phyloP scores from a whole-genome alignment of 2,329 filamentous ascomycete species.

The Sphaerostilbella broomeana region DNA sequence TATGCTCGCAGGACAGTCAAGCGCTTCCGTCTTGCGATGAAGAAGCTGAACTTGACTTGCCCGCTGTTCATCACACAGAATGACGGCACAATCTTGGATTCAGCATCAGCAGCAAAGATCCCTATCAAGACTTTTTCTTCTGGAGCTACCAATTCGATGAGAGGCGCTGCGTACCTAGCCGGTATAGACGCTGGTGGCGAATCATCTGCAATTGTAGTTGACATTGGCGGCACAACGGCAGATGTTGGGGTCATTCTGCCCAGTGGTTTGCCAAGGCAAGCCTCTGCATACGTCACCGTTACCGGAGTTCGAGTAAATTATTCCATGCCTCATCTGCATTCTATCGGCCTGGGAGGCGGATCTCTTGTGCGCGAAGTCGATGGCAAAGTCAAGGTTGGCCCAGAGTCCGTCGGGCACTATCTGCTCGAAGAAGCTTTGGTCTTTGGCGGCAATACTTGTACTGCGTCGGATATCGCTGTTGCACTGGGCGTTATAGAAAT shows the following conservation, averaged over 20 bases:
- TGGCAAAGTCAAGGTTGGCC: constrained; percentile 35
- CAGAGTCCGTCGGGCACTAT: constrained; percentile 45
- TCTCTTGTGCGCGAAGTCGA: constrained; percentile 30
- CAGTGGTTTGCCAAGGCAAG: neutral
- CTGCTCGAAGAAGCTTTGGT: constrained; percentile 39
- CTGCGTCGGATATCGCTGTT: constrained; percentile 39
- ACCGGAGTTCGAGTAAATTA: neutral
- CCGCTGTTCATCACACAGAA: constrained; percentile 44
- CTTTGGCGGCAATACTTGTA: constrained; percentile 41
- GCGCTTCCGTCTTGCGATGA: constrained; percentile 39
- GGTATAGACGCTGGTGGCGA: constrained; percentile 34
- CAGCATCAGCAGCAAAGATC: constrained; percentile 33
- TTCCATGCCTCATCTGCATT: neutral
- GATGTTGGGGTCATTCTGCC: constrained; percentile 42
- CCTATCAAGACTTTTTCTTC: constrained; percentile 44
- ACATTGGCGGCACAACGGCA: constrained; percentile 48
- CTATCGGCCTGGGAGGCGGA: constrained; percentile 31
- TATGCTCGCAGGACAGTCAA: constrained; percentile 41
- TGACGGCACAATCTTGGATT: constrained; percentile 41
- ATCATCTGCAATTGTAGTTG: constrained; percentile 32
- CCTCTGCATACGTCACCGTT: neutral
- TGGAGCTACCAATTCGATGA: constrained; percentile 45
- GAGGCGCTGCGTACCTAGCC: constrained; percentile 42
- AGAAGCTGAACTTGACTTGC: constrained; percentile 31
- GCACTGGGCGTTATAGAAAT: constrained; percentile 35